Evolutionary conservation across 164 flowering plant species (phyloP), one percentile per base, ranked within the genome.

Genomic region (Liquidambar formosana): DNA sequence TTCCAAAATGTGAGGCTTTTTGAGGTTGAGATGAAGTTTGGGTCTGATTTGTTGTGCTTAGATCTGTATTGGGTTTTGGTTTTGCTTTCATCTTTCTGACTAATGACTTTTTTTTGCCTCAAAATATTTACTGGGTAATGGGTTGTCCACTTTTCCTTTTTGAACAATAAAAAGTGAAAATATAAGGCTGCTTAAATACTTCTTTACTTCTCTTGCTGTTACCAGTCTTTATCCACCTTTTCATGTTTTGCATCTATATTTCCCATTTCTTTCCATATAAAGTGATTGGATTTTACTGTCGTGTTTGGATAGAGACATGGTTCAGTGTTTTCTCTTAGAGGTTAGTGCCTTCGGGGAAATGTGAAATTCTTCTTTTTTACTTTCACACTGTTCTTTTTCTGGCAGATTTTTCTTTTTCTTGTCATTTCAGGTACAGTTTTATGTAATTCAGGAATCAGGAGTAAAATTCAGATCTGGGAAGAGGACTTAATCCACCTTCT

Each of bases 281-380:
- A 23, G 38, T 57, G 38, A 2, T 59, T 64, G 47, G 44, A 51
- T 64, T 66, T 65, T 21, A 66, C 58, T 68, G 16, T 62, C 63
- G 11, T 33, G 12, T 19, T 45, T 25, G 61, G 66, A 57, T 69
- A 70, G 66, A 57, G 59, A 43, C 28, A 16, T 0, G 11, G 53
- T 59, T 43, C 33, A 47, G 19, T 48, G 33, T 60, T 44, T 43
- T 68, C 41, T 57, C 64, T 66, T 75, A 64, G 67, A 25, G 38
- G 59, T 65, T 53, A 68, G 72, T 67, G 75, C 70, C 66, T 65
- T 54, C 23, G 33, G 33, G 64, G 61, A 25, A 21, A 48, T 71
- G 49, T 33, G 53, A 15, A 6, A 9, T 57, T 15, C 16, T 9
- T 57, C 16, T 23, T 23, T 26, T 5, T 33, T 33, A 23, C 18